Conservation (phyloP, 2,329 filamentous ascomycete species). For the Aspergillus fumigatus region DNA sequence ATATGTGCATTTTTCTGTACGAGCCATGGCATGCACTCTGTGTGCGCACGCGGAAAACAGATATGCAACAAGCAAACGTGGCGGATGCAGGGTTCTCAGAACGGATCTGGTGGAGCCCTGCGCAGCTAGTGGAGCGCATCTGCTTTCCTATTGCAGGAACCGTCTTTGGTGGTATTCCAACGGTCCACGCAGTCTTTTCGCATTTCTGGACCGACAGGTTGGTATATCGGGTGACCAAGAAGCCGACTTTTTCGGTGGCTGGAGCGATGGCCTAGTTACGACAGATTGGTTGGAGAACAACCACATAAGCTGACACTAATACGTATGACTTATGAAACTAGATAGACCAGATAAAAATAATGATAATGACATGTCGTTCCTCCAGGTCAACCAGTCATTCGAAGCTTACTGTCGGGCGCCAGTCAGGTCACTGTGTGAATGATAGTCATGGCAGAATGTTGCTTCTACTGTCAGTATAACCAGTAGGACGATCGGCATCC, state of each 20-base stretch:
- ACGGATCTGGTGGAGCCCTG: slow-evolving; percentile 52
- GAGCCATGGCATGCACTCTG: slow-evolving; percentile 63
- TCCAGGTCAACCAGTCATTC: background rate
- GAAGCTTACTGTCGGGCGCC: background rate
- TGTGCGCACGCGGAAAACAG: slow-evolving; percentile 56
- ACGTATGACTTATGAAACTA: background rate
- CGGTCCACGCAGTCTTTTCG: slow-evolving; percentile 62
- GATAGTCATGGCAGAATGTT: too few species aligned
- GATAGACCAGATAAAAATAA: background rate
- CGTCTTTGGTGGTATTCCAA: slow-evolving; percentile 63
- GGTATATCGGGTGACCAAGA: slow-evolving; percentile 69
- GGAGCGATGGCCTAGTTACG: background rate
- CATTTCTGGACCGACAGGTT: slow-evolving; percentile 68
- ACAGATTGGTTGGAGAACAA: background rate
- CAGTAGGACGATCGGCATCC: too few species aligned
- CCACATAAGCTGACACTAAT: background rate
- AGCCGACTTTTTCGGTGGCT: slow-evolving; percentile 40
- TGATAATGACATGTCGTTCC: background rate
- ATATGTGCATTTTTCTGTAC: slow-evolving; percentile 62
- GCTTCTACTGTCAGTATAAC: too few species aligned
- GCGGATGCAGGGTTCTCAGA: slow-evolving; percentile 59
- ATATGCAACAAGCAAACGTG: slow-evolving; percentile 63
- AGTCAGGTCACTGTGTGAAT: too few species aligned
- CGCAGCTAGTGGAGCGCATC: slow-evolving; percentile 59
- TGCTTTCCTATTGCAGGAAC: slow-evolving; percentile 65